phyloP scores from a whole-genome alignment of 2,329 filamentous ascomycete species.

The Beauveria sp. region DNA sequence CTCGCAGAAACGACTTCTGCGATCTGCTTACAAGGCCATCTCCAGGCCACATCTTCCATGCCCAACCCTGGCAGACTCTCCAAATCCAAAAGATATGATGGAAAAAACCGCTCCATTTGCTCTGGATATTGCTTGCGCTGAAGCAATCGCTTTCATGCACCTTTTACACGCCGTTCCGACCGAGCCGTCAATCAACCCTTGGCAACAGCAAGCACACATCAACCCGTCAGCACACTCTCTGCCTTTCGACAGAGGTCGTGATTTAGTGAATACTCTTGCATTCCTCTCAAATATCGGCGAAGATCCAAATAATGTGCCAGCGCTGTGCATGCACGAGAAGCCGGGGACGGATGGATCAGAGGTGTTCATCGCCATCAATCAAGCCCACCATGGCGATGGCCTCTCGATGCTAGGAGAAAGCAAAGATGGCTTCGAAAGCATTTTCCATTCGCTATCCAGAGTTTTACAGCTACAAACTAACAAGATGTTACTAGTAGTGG shows the following conservation, averaged over 20 bases:
- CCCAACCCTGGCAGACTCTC: background rate
- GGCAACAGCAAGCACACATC: background rate
- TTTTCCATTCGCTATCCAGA: too few species aligned
- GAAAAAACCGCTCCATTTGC: background rate
- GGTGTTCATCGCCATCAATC: too few species aligned
- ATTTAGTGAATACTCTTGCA: background rate
- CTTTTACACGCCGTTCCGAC: background rate
- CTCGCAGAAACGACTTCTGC: background rate
- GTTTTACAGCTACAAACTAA: too few species aligned
- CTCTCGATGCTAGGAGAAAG: too few species aligned
- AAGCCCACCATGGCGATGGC: too few species aligned
- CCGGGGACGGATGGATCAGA: too few species aligned
- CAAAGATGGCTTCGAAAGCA: too few species aligned
- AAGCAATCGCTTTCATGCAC: background rate
- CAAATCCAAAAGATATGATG: background rate
- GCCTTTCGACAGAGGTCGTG: background rate
- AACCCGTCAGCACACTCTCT: background rate
- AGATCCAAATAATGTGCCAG: background rate
- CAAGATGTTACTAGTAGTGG: too few species aligned
- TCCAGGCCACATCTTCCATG: background rate
- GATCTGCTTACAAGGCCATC: background rate
- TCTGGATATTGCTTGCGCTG: background rate
- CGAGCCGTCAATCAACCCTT: background rate
- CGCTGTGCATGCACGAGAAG: too few species aligned
- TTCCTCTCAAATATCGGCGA: background rate